Evolutionary conservation across 495 filamentous ascomycete genomes (phyloP).

Genomic region (Hypoxylon intermedium): DNA sequence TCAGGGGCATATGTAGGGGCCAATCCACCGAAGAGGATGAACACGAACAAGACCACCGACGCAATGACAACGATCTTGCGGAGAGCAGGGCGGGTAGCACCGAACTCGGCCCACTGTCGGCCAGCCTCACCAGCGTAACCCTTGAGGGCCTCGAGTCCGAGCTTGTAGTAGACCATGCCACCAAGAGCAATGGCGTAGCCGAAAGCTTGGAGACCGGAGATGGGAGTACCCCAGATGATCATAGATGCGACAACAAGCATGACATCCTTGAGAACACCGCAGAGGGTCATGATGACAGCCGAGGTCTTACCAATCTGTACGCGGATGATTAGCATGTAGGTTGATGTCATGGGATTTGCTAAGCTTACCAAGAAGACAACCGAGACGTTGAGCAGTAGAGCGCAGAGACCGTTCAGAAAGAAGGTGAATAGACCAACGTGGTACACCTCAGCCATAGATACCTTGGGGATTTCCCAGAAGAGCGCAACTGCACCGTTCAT

Average conservation of each 20-base stretch:
- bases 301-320: constrained; percentile 94
- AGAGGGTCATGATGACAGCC: constrained; percentile 93
- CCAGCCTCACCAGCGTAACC: constrained; percentile 72
- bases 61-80: constrained; percentile 78
- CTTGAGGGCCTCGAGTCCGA: constrained; percentile 84
- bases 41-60: constrained; percentile 60
- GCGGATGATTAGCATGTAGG: constrained; percentile 37
- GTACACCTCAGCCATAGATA: constrained; percentile 76
- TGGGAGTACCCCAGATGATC: constrained; percentile 84
- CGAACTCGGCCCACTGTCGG: constrained; percentile 87
- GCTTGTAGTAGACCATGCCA: constrained; percentile 97
- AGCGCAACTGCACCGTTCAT: constrained; percentile 86
- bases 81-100: constrained; percentile 71
- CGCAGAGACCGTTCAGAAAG: constrained; percentile 79
- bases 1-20: constrained; percentile 57
- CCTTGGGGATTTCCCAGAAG: constrained; percentile 75
- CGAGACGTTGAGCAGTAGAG: constrained; percentile 89
- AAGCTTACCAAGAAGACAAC: constrained; percentile 88
- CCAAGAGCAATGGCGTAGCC: constrained; percentile 90
- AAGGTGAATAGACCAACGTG: constrained; percentile 76
- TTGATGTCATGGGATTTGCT: background rate
- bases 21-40: constrained; percentile 70
- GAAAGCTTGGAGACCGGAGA: constrained; percentile 86
- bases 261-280: constrained; percentile 98
- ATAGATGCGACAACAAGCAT: constrained; percentile 90